Conservation (phyloP, 805 yeast genomes). For the Starmerella kuoi region DNA sequence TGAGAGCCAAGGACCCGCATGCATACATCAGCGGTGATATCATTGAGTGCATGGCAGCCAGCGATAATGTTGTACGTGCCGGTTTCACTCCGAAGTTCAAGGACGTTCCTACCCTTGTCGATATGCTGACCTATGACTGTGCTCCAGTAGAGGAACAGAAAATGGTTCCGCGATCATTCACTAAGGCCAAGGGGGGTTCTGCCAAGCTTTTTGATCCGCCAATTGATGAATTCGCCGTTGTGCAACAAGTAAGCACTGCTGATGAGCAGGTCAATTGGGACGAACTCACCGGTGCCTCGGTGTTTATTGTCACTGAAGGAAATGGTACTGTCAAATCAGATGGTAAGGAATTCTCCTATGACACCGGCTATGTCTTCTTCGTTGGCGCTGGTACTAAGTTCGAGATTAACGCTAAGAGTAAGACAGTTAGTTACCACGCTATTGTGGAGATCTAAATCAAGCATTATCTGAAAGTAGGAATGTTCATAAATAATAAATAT, state of each 20-base stretch:
- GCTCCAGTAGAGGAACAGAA: slow-evolving; percentile 89
- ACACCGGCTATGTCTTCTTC: slow-evolving; percentile 71
- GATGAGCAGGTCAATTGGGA: slow-evolving; percentile 45
- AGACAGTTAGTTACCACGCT: slow-evolving; percentile 79
- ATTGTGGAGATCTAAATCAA: slow-evolving; percentile 52
- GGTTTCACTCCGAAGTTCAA: slow-evolving; percentile 99
- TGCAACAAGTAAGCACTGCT: slow-evolving; percentile 51
- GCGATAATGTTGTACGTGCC: slow-evolving; percentile 95
- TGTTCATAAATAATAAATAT: neutral
- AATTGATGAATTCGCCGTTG: slow-evolving; percentile 89
- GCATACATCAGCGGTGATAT: slow-evolving; percentile 96
- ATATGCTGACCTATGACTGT: slow-evolving; percentile 78
- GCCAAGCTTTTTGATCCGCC: slow-evolving; percentile 75
- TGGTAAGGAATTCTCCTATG: slow-evolving; percentile 37
- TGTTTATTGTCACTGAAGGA: slow-evolving; percentile 75
- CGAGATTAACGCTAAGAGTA: slow-evolving; percentile 34
- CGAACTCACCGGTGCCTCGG: slow-evolving; percentile 73
- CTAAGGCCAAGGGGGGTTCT: slow-evolving; percentile 30
- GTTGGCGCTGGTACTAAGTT: slow-evolving; percentile 66
- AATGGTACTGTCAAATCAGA: slow-evolving; percentile 42
- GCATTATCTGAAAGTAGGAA: neutral
- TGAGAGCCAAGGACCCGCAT: slow-evolving; percentile 95
- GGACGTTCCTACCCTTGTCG: slow-evolving; percentile 81
- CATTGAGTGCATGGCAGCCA: slow-evolving; percentile 99
- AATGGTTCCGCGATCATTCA: slow-evolving; percentile 54